phyloP scores from a whole-genome alignment of 116 monocot species.

The Cymodocea nodosa region DNA sequence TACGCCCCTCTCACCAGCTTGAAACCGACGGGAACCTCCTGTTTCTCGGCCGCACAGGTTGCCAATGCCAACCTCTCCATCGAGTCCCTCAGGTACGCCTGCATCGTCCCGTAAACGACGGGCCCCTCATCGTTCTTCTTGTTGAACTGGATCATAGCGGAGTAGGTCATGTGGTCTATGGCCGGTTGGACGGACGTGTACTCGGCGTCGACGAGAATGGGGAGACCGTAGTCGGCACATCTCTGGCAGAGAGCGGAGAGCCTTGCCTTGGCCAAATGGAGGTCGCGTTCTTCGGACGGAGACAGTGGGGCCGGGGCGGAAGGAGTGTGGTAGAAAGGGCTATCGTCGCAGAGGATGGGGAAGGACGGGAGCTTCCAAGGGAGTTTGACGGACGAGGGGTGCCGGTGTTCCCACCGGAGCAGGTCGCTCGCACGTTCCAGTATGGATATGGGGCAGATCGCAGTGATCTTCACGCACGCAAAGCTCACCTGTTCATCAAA shows the following conservation, averaged over 20 bases:
- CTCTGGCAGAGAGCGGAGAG: slow-evolving; percentile 37
- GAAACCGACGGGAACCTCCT: slow-evolving; percentile 35
- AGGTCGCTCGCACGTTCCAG: slow-evolving; percentile 45
- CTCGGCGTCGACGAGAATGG: slow-evolving; percentile 46
- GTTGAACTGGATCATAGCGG: slow-evolving; percentile 43
- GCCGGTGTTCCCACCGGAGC: slow-evolving; percentile 28
- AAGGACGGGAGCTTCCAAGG: slow-evolving; percentile 58
- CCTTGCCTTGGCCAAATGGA: slow-evolving; percentile 33
- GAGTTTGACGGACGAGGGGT: background rate
- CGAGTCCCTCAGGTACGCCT: slow-evolving; percentile 67
- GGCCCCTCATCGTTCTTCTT: slow-evolving; percentile 8
- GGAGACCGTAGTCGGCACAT: slow-evolving; percentile 25
- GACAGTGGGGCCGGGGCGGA: slow-evolving; percentile 38
- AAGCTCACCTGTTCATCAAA: slow-evolving; percentile 35
- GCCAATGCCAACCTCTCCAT: slow-evolving; percentile 45
- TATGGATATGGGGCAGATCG: slow-evolving; percentile 46
- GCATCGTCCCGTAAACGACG: slow-evolving; percentile 62
- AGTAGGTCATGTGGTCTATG: slow-evolving; percentile 39
- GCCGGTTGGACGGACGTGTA: slow-evolving; percentile 48
- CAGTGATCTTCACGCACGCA: slow-evolving; percentile 65
- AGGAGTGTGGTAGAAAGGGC: slow-evolving; percentile 58
- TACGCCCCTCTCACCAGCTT: slow-evolving; percentile 95
- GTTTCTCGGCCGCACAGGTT: slow-evolving; percentile 32
- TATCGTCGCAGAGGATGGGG: slow-evolving; percentile 42
- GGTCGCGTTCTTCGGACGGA: slow-evolving; percentile 32